These are phyloP conservation scores for Colletotrichum melonis DNA, from an alignment of 2,329 filamentous ascomycete genomes.

Conservation along the genomic window DNA sequence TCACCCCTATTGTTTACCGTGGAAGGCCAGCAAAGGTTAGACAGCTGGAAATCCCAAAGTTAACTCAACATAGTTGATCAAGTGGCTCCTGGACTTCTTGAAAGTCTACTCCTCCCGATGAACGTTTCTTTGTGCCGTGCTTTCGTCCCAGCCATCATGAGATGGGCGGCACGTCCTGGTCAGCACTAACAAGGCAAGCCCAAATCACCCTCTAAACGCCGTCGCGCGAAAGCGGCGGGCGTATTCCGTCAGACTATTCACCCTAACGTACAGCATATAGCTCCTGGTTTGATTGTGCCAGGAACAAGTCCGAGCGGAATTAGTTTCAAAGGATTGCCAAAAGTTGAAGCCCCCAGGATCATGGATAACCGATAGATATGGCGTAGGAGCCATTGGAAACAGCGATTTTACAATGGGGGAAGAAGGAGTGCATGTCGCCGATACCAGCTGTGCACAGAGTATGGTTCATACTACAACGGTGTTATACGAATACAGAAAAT, in stretches of 20 bases:
- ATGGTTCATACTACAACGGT: too few relatives aligned
- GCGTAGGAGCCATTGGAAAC: not conserved
- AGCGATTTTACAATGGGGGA: not conserved
- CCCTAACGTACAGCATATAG: not conserved
- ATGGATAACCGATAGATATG: not conserved
- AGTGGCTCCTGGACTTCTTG: not conserved
- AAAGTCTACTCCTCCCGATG: not conserved
- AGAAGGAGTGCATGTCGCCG: not conserved
- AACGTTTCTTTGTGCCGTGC: not conserved
- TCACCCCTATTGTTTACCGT: too few relatives aligned
- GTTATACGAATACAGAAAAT: too few relatives aligned
- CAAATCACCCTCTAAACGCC: not conserved
- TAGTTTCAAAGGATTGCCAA: not conserved
- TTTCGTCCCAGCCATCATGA: not conserved
- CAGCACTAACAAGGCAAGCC: not conserved
- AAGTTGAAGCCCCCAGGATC: not conserved
- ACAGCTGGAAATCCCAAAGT: not conserved
- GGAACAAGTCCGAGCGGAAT: not conserved
- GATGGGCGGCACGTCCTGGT: not conserved
- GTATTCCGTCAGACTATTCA: not conserved
- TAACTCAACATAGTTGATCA: not conserved
- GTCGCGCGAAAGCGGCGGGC: not conserved
- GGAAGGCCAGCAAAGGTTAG: too few relatives aligned
- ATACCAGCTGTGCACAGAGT: not conserved
- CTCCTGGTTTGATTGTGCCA: not conserved